Base-by-base conservation (phyloP, 1,139 yeast genomes). In the Hanseniaspora sp. region DNA sequence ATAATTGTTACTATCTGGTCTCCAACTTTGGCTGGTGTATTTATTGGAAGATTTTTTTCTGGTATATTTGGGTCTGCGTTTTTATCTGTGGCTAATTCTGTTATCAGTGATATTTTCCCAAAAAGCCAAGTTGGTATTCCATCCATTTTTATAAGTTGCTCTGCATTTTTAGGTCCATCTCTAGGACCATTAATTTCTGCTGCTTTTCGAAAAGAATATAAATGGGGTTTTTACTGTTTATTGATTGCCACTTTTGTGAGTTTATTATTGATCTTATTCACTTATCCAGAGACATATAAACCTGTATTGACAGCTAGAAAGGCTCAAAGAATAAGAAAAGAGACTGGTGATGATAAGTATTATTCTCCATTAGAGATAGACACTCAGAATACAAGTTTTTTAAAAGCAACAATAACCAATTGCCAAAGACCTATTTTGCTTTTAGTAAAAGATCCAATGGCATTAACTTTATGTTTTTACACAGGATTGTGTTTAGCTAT, bases 161-260 rank as follows among this genome's bases (percentile, higher is more conserved):
- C 86, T 28, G 88, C 92, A 1, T 83, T 84, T 63, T 68, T 82
- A 12, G 95, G 92, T 1, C 94, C 94, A 0, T 77, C 83, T 1
- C 62, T 83, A 17, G 88, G 92, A 0, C 90, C 88, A 7, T 65
- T 84, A 8, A 75, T 82, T 7, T 78, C 80, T 58, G 87, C 87
- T 0, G 78, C 83, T 55, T 74, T 85, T 56, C 69, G 72, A 56
- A 70, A 76, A 55, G 71, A 74, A 52, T 83, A 67, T 73, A 76
- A 74, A 71, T 78, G 77, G 90, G 77, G 69, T 7, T 80, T 66
- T 51, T 78, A 83, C 72, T 79, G 81, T 13, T 73, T 82, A 60
- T 69, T 83, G 69, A 85, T 86, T 3, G 80, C 82, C 66, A 79
- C 84, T 8, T 83, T 79, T 13, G 78, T 74, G 0, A 71, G 78